Evolutionary conservation across 495 filamentous ascomycete genomes (phyloP).

Genomic region (Talaromyces liani): DNA sequence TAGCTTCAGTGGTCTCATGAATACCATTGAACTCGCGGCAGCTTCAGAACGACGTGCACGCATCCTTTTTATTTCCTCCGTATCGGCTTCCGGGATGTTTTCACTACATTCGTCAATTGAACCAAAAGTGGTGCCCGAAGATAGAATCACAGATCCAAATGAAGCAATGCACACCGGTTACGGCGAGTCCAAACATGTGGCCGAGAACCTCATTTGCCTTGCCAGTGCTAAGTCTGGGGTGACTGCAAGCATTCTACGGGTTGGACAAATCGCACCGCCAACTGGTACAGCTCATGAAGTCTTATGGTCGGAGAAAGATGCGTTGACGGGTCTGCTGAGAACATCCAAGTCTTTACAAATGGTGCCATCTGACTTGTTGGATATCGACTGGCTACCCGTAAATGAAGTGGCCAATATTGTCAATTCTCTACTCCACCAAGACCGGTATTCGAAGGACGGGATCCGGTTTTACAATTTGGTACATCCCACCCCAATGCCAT

Average conservation of each 20-base stretch:
- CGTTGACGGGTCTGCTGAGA: background rate
- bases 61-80: background rate
- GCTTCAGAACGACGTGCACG: background rate
- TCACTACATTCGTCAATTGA: slow-evolving; percentile 4
- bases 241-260: slow-evolving; percentile 36
- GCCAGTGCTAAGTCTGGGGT: slow-evolving; percentile 31
- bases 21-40: background rate
- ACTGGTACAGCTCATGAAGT: background rate
- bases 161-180: slow-evolving; percentile 35
- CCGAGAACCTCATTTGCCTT: slow-evolving; percentile 40
- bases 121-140: slow-evolving; percentile 29
- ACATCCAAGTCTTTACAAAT: background rate
- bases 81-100: background rate
- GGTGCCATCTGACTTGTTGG: background rate
- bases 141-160: slow-evolving; percentile 29
- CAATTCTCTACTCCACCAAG: background rate
- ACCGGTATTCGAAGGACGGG: background rate
- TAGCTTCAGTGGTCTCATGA: background rate
- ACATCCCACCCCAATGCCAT: background rate
- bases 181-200: slow-evolving; percentile 44
- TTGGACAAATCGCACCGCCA: slow-evolving; percentile 42
- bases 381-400: background rate
- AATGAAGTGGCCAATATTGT: background rate
- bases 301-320: background rate
- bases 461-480: slow-evolving; percentile 1